Evolutionary conservation across 495 filamentous ascomycete species (phyloP), one percentile per base, ranked within the genome.

Genomic region (Saxophila tyrrhenica): DNA sequence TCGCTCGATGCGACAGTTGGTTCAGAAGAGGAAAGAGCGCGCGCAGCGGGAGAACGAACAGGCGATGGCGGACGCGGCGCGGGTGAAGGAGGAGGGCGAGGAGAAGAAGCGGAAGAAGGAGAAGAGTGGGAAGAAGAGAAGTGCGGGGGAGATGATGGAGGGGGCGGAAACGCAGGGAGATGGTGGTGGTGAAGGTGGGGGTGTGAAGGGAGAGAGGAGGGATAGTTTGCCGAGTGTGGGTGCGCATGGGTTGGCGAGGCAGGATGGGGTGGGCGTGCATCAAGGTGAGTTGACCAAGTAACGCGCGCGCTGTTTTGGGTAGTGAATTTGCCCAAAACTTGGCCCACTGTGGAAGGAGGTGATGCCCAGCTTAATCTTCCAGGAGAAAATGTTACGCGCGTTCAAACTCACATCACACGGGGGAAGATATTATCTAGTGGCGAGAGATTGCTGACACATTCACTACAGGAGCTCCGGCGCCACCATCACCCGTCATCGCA

Each of bases 1-100:
- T 43, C 56, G 59, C 48, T 74, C 83, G 46, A 94, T 98, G 87
- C 77, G 85, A 46, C 86, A 87, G 56, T 72, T 98, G n/a, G 85
- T 90, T 64, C 74, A 81, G 54, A 80, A 78, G 43, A 73, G 91
- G 2, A 84, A 80, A 48, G 60, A 69, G 53, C 57, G 68, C 16
- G 55, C 55, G 20, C 66, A 71, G 24, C 59, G 66, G 9, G 67
- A 69, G 51, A 59, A 62, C 35, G 43, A 64, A 35, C 55, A 51
- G 11, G 62, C 64, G n/a, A 55, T 42, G 42, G 66, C 61, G 41
- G 67, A 67, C 46, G 39, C 50, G 39, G 60, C 23, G 11, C 53
- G 44, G 38, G 42, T 42, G 58, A 51, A 54, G 56, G 53, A 54
- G 51, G 25, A 54, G 17, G 44, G 41, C 7, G 48, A 59, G 56